Percentiles rank a stretch among this genome's conserved stretches.
Evolutionary conservation across 305 asterid species (phyloP).

Genomic region (Fraxinus dipetala): DNA sequence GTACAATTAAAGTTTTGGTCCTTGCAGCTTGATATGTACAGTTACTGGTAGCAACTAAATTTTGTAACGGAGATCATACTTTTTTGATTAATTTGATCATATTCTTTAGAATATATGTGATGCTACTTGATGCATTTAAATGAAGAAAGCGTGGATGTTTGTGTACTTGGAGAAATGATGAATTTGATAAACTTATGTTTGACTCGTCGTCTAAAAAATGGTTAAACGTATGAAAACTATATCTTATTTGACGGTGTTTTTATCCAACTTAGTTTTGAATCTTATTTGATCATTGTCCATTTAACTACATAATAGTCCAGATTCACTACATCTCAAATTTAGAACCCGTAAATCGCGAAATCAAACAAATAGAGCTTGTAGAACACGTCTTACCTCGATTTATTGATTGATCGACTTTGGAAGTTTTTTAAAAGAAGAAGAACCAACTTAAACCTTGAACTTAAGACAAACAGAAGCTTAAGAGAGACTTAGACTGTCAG

Average conservation of each 20-base stretch:
- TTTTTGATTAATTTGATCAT: neutral
- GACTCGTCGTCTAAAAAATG: no score
- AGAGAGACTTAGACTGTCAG: no score
- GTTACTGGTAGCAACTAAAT: neutral
- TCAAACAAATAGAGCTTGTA: neutral
- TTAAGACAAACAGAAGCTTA: no score
- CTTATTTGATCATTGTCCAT: no score
- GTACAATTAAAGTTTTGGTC: constrained; percentile 64
- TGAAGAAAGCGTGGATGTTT: neutral
- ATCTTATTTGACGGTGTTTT: no score
- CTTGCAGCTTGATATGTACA: constrained; percentile 58
- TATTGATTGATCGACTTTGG: neutral
- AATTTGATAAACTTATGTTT: neutral
- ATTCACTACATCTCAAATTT: no score
- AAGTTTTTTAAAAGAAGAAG: no score
- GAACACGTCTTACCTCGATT: neutral
- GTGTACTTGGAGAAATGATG: neutral
- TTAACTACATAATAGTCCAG: neutral
- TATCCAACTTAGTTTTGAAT: neutral
- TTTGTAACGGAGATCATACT: neutral
- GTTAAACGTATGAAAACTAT: no score
- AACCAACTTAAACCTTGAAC: no score
- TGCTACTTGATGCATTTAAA: neutral
- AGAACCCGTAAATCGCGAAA: neutral
- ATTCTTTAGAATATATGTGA: neutral